Conservation (phyloP, 176 grass and related monocot species). For the Sorghum bicolor region DNA sequence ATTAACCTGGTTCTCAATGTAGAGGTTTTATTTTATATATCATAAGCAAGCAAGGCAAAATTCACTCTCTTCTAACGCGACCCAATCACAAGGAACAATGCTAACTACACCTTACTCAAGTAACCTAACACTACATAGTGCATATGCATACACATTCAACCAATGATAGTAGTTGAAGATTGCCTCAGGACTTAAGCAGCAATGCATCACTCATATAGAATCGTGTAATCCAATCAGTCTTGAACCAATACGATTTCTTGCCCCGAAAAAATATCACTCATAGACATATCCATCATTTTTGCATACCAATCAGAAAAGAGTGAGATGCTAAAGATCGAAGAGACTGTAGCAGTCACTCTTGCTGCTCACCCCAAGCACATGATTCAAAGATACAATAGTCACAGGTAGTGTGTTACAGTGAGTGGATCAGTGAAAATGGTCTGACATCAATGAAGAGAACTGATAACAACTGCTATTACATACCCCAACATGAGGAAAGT, state of each 20-base stretch:
- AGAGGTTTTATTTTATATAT: not conserved
- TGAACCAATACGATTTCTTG: slow-evolving; percentile 13
- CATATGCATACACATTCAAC: slow-evolving; percentile 1
- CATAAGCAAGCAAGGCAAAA: not conserved
- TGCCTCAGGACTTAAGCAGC: not conserved
- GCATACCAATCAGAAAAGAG: not conserved
- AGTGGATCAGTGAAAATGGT: not conserved
- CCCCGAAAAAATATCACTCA: not conserved
- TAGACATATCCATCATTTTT: not conserved
- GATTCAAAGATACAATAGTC: not conserved
- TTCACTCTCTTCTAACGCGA: slow-evolving; percentile 11
- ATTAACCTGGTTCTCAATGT: not conserved
- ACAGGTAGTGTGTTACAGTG: not conserved
- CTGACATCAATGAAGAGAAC: not conserved
- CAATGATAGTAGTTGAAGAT: not conserved
- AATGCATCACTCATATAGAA: not conserved
- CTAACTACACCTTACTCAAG: slow-evolving; percentile 1
- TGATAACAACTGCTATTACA: not conserved
- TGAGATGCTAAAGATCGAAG: not conserved
- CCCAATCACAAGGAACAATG: not conserved
- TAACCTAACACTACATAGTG: not conserved
- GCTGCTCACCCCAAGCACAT: not conserved
- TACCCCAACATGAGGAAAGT: not conserved
- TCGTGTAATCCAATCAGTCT: not conserved
- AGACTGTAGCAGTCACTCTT: not conserved